phyloP scores from a whole-genome alignment of 1,284 basidiomycete genomes.

The Porodaedalea pini region DNA sequence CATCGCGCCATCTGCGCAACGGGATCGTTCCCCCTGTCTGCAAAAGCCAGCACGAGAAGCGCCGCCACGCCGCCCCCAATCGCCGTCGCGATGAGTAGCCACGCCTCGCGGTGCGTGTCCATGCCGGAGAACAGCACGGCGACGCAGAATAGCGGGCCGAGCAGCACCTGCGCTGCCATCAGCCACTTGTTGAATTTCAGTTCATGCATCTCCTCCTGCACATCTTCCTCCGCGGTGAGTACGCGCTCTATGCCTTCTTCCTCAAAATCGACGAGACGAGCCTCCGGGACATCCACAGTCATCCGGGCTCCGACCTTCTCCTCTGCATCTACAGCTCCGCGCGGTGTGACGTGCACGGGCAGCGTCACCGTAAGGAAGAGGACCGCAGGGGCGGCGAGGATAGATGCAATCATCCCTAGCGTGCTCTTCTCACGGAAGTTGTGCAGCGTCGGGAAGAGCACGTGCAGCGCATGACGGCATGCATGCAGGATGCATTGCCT shows the following conservation, averaged over 20 bases:
- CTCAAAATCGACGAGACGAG: conserved; percentile 60
- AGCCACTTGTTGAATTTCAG: conserved; percentile 77
- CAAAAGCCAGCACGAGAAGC: conserved; percentile 57
- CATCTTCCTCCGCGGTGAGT: conserved; percentile 62
- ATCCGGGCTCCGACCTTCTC: conserved; percentile 34
- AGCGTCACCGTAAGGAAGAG: conserved; percentile 84
- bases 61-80: conserved; percentile 54
- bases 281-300: conserved; percentile 31
- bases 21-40: conserved; percentile 56
- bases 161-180: conserved; percentile 73
- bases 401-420: conserved; percentile 67
- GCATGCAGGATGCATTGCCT: conserved; percentile 40
- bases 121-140: conserved; percentile 68
- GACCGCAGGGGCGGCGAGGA: conserved; percentile 86
- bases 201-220: conserved; percentile 59
- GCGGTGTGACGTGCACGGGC: conserved; percentile 80
- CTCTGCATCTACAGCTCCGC: conserved; percentile 38
- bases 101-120: conserved; percentile 39
- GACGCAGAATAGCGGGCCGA: conserved; percentile 78
- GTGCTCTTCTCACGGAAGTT: conserved; percentile 71
- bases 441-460: conserved; percentile 86
- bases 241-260: conserved; percentile 64
- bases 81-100: conserved; percentile 54
- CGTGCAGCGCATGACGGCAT: conserved; percentile 46
- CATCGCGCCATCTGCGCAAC: conserved; percentile 72